These are phyloP conservation scores for Liriodendron chinense DNA, from an alignment of 164 flowering plant species.

Conservation along the genomic window DNA sequence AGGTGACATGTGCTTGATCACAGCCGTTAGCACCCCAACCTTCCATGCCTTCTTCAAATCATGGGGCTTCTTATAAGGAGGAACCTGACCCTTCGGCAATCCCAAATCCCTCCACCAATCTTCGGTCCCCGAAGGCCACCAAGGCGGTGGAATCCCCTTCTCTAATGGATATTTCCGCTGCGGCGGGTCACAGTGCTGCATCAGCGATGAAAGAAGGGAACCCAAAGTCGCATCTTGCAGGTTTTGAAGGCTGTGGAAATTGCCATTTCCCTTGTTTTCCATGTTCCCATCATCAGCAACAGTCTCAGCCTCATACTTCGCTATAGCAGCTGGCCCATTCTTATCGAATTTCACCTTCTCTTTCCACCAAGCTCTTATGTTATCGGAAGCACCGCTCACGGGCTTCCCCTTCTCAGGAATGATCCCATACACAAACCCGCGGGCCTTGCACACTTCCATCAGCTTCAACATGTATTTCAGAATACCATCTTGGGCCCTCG, in stretches of 20 bases:
- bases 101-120: constrained; percentile 38
- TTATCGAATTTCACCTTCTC: constrained; percentile 64
- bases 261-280: constrained; percentile 5
- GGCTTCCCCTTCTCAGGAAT: constrained; percentile 73
- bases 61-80: constrained; percentile 48
- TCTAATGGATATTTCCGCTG: constrained; percentile 39
- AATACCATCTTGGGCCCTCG: constrained; percentile 65
- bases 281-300: constrained; percentile 15
- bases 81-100: constrained; percentile 26
- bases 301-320: constrained; percentile 41
- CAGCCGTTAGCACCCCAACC: constrained; percentile 60
- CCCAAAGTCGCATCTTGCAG: constrained; percentile 39
- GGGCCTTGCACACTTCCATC: constrained; percentile 67
- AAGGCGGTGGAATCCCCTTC: constrained; percentile 40
- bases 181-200: constrained; percentile 46
- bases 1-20: constrained; percentile 91
- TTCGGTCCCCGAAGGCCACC: constrained; percentile 45
- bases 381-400: constrained; percentile 66
- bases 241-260: constrained; percentile 25
- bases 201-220: constrained; percentile 35
- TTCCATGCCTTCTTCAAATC: constrained; percentile 52
- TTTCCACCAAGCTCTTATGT: constrained; percentile 68
- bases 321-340: constrained; percentile 62
- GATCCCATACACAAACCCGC: constrained; percentile 67
- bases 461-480: constrained; percentile 60